A percentile compares a stretch with the other conserved stretches of the same genome.
Conservation (phyloP, 305 asterid genomes). For the Solanum hybrid region DNA sequence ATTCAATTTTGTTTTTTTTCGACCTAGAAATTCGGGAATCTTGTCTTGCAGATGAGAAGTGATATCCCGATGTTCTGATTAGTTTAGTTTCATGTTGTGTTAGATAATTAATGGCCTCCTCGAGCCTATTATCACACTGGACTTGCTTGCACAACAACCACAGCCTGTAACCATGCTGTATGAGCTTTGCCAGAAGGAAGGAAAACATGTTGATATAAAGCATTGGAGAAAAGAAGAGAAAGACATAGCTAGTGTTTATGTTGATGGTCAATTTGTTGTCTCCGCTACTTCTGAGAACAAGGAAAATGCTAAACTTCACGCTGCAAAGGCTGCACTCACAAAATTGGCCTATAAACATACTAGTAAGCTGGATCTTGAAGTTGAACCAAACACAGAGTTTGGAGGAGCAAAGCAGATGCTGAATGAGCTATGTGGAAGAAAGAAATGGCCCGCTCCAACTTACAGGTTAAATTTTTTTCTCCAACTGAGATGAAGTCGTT, state of each 20-base stretch:
- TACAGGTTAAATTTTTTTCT: conserved; percentile 38
- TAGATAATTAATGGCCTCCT: conserved; percentile 21
- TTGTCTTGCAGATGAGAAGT: not conserved
- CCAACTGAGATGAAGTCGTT: not conserved
- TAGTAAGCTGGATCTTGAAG: not conserved
- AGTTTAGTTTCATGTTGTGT: not conserved
- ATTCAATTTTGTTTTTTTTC: not conserved
- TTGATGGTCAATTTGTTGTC: conserved; percentile 49
- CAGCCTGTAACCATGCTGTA: conserved; percentile 76
- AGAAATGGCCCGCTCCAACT: conserved; percentile 62
- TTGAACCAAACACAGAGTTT: conserved; percentile 32
- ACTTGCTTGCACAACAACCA: conserved; percentile 48
- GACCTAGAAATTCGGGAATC: not conserved
- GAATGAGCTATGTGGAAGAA: conserved; percentile 57
- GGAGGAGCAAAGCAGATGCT: conserved; percentile 65
- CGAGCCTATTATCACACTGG: conserved; percentile 60
- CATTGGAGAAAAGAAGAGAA: conserved; percentile 31
- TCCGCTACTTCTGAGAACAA: conserved; percentile 58
- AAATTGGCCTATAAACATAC: conserved; percentile 19
- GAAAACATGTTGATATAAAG: conserved; percentile 45
- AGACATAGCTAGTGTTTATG: conserved; percentile 40
- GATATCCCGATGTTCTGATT: not conserved
- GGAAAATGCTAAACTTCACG: conserved; percentile 68
- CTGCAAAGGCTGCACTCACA: conserved; percentile 63
- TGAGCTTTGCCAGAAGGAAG: conserved; percentile 58